Evolutionary conservation across 805 yeast species (phyloP).

Genomic region (Ogataea pignaliae): DNA sequence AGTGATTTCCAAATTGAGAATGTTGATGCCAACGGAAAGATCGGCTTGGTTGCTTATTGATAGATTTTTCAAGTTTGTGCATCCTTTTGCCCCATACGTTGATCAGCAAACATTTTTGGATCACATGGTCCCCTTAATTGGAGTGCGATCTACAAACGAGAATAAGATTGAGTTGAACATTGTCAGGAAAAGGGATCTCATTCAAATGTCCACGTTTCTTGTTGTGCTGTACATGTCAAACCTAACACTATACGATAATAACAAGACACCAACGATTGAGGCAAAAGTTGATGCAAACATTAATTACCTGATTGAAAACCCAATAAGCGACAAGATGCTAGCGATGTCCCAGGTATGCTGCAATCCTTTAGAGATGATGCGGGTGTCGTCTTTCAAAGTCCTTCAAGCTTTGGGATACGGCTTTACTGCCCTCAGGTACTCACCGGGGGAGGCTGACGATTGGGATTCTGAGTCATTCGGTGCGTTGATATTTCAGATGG

Average conservation of each 20-base stretch:
- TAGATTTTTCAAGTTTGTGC: slow-evolving; percentile 38
- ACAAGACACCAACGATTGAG: slow-evolving; percentile 26
- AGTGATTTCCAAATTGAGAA: slow-evolving; percentile 17
- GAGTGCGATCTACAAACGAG: slow-evolving; percentile 28
- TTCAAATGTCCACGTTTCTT: slow-evolving; percentile 37
- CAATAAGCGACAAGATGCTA: slow-evolving; percentile 35
- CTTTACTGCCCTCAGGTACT: slow-evolving; percentile 35
- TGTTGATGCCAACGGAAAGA: slow-evolving; percentile 34
- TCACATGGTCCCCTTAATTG: slow-evolving; percentile 31
- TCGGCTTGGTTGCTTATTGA: slow-evolving; percentile 38
- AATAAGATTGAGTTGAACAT: slow-evolving; percentile 28
- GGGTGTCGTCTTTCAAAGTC: slow-evolving; percentile 35
- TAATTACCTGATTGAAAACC: slow-evolving; percentile 33
- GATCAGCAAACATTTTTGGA: slow-evolving; percentile 34
- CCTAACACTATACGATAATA: slow-evolving; percentile 30
- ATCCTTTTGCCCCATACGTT: slow-evolving; percentile 46
- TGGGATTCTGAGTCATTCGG: slow-evolving; percentile 36
- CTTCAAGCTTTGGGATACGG: slow-evolving; percentile 41
- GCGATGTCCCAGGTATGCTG: slow-evolving; percentile 36
- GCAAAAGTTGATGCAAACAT: slow-evolving; percentile 23
- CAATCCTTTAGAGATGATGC: slow-evolving; percentile 36
- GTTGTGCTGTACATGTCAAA: slow-evolving; percentile 39
- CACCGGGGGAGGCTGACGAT: slow-evolving; percentile 46
- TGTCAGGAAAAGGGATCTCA: slow-evolving; percentile 37
- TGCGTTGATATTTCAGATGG: slow-evolving; percentile 39